A percentile compares a stretch with the other conserved stretches of the same genome.
Conservation (phyloP, 176 grass and related monocot genomes). For the Zizania latifolia region DNA sequence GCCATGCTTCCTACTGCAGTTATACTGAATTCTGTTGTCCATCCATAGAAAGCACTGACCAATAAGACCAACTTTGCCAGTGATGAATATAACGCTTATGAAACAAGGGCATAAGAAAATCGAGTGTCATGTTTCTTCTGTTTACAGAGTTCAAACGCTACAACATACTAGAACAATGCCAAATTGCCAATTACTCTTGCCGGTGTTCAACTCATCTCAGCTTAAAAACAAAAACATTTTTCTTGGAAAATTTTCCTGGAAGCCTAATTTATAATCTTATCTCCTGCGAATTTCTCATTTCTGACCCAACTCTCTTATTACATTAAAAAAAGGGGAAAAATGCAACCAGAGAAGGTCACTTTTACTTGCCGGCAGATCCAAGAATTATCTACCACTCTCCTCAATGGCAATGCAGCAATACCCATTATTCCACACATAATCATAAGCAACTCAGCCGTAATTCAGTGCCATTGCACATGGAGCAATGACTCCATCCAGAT, state of each 20-base stretch:
- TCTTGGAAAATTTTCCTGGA: slow-evolving; percentile 20
- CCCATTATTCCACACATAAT: not conserved
- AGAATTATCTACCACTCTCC: not conserved
- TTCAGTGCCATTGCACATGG: not conserved
- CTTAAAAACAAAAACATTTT: not conserved
- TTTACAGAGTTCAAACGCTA: slow-evolving; percentile 29
- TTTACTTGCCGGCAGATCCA: not conserved
- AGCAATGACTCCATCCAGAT: not conserved
- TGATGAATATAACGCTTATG: not conserved
- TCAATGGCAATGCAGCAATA: not conserved
- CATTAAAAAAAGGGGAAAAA: not conserved
- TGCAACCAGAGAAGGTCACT: slow-evolving; percentile 17
- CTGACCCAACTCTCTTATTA: slow-evolving; percentile 20
- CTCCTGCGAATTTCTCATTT: slow-evolving; percentile 12
- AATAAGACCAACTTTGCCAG: not conserved
- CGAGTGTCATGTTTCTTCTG: not conserved
- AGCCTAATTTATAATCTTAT: slow-evolving; percentile 18
- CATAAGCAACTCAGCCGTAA: not conserved
- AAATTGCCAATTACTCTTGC: slow-evolving; percentile 22
- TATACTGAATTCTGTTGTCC: not conserved
- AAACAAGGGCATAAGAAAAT: not conserved
- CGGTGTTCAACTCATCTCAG: not conserved
- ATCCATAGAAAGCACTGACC: not conserved
- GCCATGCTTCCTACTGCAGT: not conserved
- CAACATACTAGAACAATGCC: slow-evolving; percentile 3